Evolutionary conservation across 1,139 yeast species (phyloP), one percentile per base, ranked within the genome.

Genomic region (Diutina siamensis): DNA sequence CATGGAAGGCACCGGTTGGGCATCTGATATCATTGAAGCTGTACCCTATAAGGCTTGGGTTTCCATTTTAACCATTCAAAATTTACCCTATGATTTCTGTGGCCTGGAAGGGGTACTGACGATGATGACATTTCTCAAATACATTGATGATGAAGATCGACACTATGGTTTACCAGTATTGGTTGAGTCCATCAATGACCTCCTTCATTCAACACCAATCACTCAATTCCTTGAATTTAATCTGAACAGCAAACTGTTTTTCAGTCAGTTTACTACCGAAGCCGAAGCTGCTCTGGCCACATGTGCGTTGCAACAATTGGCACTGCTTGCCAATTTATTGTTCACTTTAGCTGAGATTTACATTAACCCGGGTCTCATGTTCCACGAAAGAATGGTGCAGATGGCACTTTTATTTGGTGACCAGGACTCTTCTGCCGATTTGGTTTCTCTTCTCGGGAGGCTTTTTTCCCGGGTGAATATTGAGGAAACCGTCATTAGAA

Each of bases 21-120:
- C 71, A 9, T 55, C 59, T 13, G 67, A 63, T 12, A 57, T 73
- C 10, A 67, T 71, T 34, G 63, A 62, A 4, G 59, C 61, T 15
- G 58, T 80, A 10, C 59, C 66, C 1, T 67, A 72, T 50, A 62
- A 65, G 9, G 61, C 65, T 25, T 72, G 83, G 69, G 52, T 78
- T 13, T 60, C 57, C 3, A 64, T 71, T 35, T 52, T 75, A 33
- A 63, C 67, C 1, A 51, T 79, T 47, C 62, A 68, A 4, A 71
- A 75, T 48, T 73, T 76, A 1, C 83, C 92, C 0, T 80, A 68
- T 57, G 88, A 83, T 54, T 78, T 72, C 52, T 67, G 73, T 2
- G 62, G 68, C 40, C 77, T 86, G 2, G 74, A 72, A 50, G 76
- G 81, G 1, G 61, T 77, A 50, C 65, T 71, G 33, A 74, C 78